These are phyloP conservation scores for Candida pseudoviswanathii DNA, from an alignment of 1,139 yeast species.

Conservation along the genomic window DNA sequence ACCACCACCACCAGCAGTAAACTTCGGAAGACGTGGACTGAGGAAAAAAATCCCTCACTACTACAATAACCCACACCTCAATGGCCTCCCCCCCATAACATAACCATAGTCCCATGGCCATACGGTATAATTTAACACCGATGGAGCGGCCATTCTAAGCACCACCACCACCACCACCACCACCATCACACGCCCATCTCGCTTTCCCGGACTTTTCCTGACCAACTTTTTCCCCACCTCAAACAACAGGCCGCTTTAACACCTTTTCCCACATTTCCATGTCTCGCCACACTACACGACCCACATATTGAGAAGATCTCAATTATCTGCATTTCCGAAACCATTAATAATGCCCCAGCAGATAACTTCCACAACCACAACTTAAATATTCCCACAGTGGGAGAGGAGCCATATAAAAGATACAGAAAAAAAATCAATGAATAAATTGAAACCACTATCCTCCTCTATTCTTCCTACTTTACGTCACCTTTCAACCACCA, in stretches of 20 bases:
- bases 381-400: too few relatives aligned
- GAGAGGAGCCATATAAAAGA: not conserved
- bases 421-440: not conserved
- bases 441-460: slow-evolving; percentile 2
- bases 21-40: not conserved
- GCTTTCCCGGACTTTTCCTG: not conserved
- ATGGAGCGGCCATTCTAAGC: not conserved
- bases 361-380: too few relatives aligned
- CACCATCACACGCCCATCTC: too few relatives aligned
- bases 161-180: too few relatives aligned
- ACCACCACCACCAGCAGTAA: too few relatives aligned
- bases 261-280: not conserved
- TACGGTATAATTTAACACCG: not conserved
- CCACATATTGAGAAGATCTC: too few relatives aligned
- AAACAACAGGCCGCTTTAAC: not conserved
- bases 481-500: not conserved
- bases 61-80: not conserved
- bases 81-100: not conserved
- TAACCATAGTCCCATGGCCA: not conserved
- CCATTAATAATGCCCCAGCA: not conserved
- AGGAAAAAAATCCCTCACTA: slow-evolving; percentile 2
- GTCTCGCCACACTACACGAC: too few relatives aligned
- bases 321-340: slow-evolving; percentile 1
- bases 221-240: slow-evolving; percentile 1
- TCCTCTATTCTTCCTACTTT: not conserved